Evolutionary conservation across 306 rosid species (phyloP).

Genomic region (Medicago lupulina): DNA sequence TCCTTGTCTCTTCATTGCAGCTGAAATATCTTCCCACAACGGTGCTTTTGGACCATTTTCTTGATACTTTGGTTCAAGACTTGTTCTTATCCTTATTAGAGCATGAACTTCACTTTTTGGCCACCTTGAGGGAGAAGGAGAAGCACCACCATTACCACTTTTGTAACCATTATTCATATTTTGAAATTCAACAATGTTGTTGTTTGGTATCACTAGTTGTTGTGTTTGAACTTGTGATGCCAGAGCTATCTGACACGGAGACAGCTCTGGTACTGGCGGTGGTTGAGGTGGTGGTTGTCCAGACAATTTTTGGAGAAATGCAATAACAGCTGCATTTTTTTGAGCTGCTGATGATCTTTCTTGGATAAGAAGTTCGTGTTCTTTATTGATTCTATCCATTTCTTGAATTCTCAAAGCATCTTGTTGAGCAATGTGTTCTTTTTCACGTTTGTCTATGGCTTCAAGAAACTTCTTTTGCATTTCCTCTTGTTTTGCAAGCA

Average conservation of each 20-base stretch:
- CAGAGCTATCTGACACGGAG: neutral
- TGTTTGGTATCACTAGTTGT: slow-evolving; percentile 5
- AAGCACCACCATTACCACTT: neutral
- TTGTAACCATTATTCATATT: slow-evolving; percentile 34
- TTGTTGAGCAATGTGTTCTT: slow-evolving; percentile 60
- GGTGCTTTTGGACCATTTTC: slow-evolving; percentile 86
- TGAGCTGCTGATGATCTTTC: slow-evolving; percentile 76
- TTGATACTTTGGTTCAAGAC: slow-evolving; percentile 69
- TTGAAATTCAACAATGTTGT: slow-evolving; percentile 30
- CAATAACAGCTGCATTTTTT: slow-evolving; percentile 71
- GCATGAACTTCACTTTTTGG: slow-evolving; percentile 72
- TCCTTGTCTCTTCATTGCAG: slow-evolving; percentile 71
- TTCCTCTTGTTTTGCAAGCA: slow-evolving; percentile 76
- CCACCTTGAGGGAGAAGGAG: slow-evolving; percentile 46
- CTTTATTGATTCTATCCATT: slow-evolving; percentile 61
- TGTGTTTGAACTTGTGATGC: slow-evolving; percentile 7
- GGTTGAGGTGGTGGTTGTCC: slow-evolving; percentile 29
- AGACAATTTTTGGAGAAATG: slow-evolving; percentile 66
- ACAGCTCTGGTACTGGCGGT: neutral
- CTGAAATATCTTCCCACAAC: slow-evolving; percentile 90
- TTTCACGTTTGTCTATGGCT: slow-evolving; percentile 67
- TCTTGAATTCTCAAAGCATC: slow-evolving; percentile 79
- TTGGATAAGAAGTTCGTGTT: slow-evolving; percentile 69
- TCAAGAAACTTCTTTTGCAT: slow-evolving; percentile 77
- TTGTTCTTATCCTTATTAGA: slow-evolving; percentile 63